A percentile compares a stretch with the other conserved stretches of the same genome.
Conservation (phyloP, 2,329 filamentous ascomycete species). For the Scedosporium minutisporum region DNA sequence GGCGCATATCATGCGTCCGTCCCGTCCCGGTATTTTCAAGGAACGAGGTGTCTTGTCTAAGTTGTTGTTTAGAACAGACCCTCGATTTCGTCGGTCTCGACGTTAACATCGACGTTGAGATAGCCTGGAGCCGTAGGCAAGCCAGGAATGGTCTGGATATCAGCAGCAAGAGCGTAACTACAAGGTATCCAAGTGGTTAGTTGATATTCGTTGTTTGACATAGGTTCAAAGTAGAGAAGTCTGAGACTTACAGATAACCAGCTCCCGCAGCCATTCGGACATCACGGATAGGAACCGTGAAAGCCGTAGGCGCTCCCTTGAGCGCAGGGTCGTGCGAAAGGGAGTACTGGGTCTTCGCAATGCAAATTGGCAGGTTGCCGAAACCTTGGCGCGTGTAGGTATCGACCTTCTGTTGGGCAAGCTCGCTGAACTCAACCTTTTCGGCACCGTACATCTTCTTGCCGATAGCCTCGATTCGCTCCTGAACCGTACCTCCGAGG, state of each 20-base stretch:
- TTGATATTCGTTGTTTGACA: background rate
- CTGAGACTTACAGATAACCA: constrained; percentile 65
- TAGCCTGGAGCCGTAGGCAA: constrained; percentile 92
- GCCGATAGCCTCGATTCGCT: constrained; percentile 84
- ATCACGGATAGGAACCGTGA: constrained; percentile 89
- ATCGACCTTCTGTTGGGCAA: constrained; percentile 93
- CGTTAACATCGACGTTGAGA: constrained; percentile 79
- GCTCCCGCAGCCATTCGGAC: constrained; percentile 90
- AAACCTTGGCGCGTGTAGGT: constrained; percentile 89
- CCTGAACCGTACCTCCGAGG: constrained; percentile 68
- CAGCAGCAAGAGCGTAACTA: constrained; percentile 84
- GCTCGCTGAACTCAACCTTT: constrained; percentile 83
- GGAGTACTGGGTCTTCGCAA: constrained; percentile 98
- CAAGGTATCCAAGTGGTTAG: constrained; percentile 20
- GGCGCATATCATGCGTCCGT: no score
- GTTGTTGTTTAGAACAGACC: constrained; percentile 64
- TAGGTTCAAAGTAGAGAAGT: background rate
- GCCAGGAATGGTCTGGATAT: constrained; percentile 97
- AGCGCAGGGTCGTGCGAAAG: constrained; percentile 85
- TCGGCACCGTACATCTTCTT: constrained; percentile 90
- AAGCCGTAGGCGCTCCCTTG: constrained; percentile 91
- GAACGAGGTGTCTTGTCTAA: no score
- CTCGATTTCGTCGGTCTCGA: constrained; percentile 75
- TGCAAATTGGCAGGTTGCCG: constrained; percentile 85
- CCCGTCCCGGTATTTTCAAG: no score